Base-by-base conservation (phyloP, 2,329 filamentous ascomycete species). In the Penicillium palitans region DNA sequence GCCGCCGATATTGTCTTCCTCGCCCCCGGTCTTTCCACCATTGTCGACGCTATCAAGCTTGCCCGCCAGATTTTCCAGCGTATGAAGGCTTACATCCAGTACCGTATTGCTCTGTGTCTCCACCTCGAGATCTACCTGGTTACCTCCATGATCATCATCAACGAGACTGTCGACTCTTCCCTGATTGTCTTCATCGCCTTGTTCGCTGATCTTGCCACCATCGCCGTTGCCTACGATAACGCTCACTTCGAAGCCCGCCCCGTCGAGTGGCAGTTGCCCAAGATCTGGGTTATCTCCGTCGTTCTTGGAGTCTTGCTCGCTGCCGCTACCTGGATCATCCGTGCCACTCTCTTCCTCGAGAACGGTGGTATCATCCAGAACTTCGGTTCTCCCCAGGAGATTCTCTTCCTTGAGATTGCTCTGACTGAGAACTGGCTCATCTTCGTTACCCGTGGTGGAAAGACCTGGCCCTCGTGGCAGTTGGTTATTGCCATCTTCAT, bases 401-500 rank as follows among this genome's bases (percentile, higher is more conserved):
- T 91, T 59, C 82, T 96, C 75, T 96, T 96, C 88, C 87, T 96
- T 42, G 87, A 96, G 81, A 88, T 96, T 78, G 92, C 90, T 21
- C 86, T 96, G 61, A 93, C 91, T 69, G 91, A 96, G 85, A 96
- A 96, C 83, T 96, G 91, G 91, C 86, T 96, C 59, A 96, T 96
- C 80, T 96, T 96, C 84, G 93, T 96, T 79, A 96, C 91, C 70
- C 91, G 91, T 85, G 91, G 89, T 72, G 86, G 84, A 67, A 82
- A 86, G 76, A 91, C 89, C 29, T 88, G 84, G 80, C 89, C 89
- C 59, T 90, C 87, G 2, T 90, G 87, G 85, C 88, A 91, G 77
- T 80, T 91, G 54, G 81, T 91, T 61, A 80, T 79, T 62, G 89
- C 89, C 67, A 91, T 91, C 74, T 79, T 89, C 66, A 81, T 84